A percentile compares a stretch with the other conserved stretches of the same genome.
Evolutionary conservation across 352 stramenopile genomes (phyloP).

Genomic region (Phytopythium boreale): DNA sequence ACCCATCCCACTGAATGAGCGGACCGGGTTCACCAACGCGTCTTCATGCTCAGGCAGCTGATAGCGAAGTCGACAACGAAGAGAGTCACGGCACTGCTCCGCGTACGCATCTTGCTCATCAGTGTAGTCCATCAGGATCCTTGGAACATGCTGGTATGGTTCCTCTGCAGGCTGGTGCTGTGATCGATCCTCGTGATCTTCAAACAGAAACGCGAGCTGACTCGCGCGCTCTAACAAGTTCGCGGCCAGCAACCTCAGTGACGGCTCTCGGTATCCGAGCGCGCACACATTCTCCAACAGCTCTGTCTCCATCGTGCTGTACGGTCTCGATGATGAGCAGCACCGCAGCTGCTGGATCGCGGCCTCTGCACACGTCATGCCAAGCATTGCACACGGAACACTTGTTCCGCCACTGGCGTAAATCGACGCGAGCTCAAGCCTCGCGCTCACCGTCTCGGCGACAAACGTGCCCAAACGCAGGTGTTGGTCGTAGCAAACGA

Average conservation of each 20-base stretch:
- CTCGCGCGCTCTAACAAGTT: constrained; percentile 22
- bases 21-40: neutral
- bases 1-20: neutral
- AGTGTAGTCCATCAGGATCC: neutral
- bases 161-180: no score
- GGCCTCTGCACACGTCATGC: constrained; percentile 49
- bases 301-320: constrained; percentile 19
- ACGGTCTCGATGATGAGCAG: constrained; percentile 33
- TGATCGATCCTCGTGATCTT: neutral
- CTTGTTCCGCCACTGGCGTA: constrained; percentile 22
- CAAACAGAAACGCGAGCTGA: constrained; percentile 38
- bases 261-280: constrained; percentile 39
- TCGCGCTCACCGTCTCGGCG: constrained; percentile 30
- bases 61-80: constrained; percentile 3
- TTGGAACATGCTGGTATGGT: no score
- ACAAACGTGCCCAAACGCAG: constrained; percentile 27
- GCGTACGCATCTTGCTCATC: constrained; percentile 21
- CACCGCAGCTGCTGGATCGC: constrained; percentile 36
- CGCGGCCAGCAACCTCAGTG: constrained; percentile 30
- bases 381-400: constrained; percentile 25
- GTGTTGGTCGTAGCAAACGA: constrained; percentile 32
- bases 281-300: constrained; percentile 20
- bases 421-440: constrained; percentile 39
- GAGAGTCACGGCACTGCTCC: neutral
- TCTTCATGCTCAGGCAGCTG: neutral